These are phyloP conservation scores for Coemansia sp. DNA, from an alignment of 192 early-diverging fungal species.

Conservation along the genomic window DNA sequence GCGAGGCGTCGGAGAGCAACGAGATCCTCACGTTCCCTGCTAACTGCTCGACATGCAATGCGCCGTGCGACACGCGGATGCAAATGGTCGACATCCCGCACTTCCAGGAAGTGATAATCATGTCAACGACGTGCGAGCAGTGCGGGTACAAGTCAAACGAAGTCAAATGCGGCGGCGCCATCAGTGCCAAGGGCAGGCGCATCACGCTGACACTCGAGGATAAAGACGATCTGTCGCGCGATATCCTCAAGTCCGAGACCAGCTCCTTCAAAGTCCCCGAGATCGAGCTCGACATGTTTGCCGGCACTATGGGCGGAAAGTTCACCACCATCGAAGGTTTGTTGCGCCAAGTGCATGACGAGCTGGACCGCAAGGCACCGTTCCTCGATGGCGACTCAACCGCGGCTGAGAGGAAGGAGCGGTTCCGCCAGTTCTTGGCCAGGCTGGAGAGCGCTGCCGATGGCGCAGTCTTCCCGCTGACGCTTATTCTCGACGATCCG, in stretches of 20 bases:
- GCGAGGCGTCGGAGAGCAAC: constrained; percentile 62
- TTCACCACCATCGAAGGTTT: constrained; percentile 97
- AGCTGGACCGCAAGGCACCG: constrained; percentile 67
- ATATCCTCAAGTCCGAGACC: constrained; percentile 94
- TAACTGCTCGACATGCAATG: constrained; percentile 82
- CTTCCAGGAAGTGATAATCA: constrained; percentile 94
- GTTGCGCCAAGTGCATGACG: constrained; percentile 83
- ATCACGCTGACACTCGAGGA: constrained; percentile 84
- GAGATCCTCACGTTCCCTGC: constrained; percentile 82
- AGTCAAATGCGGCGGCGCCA: constrained; percentile 91
- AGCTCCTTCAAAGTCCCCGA: constrained; percentile 89
- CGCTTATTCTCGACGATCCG: constrained; percentile 88
- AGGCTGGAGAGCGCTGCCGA: constrained; percentile 67
- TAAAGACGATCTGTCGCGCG: constrained; percentile 83
- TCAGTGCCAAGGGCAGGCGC: constrained; percentile 72
- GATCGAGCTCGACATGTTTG: constrained; percentile 79
- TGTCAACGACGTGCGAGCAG: constrained; percentile 86
- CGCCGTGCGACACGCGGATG: constrained; percentile 83
- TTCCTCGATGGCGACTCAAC: constrained; percentile 74
- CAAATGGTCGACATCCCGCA: constrained; percentile 90
- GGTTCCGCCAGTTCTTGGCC: constrained; percentile 69
- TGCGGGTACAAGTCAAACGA: constrained; percentile 97
- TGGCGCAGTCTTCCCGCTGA: constrained; percentile 59
- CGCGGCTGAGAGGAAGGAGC: constrained; percentile 48
- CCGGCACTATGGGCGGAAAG: constrained; percentile 89